Conservation (phyloP, 768 basidiomycete genomes). For the Suillus subluteus region DNA sequence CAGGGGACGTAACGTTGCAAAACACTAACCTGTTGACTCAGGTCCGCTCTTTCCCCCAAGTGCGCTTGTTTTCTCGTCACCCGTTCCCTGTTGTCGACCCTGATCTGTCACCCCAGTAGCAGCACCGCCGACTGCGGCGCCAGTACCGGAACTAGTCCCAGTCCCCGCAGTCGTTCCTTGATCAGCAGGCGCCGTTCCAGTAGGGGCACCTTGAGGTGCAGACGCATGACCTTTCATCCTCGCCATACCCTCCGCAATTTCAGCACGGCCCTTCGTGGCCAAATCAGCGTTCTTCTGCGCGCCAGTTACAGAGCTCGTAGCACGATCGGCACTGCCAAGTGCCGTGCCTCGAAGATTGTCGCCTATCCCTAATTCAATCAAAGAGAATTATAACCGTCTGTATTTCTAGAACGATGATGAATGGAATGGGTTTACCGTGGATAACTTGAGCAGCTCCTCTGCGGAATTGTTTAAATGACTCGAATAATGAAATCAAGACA, state of each 20-base stretch:
- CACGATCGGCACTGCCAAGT: conserved; percentile 43
- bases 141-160: not conserved
- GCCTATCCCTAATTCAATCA: conserved; percentile 38
- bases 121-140: not conserved
- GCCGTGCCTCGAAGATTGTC: conserved; percentile 49
- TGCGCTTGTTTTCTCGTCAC: not conserved
- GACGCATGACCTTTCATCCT: conserved; percentile 25
- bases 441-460: conserved; percentile 42
- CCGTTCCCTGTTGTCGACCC: not conserved
- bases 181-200: not conserved
- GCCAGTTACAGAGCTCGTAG: conserved; percentile 28
- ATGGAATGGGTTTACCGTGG: conserved; percentile 31
- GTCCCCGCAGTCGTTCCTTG: not conserved
- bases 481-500: not conserved
- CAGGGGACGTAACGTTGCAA: too few relatives aligned
- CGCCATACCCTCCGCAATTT: conserved; percentile 44
- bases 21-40: not conserved
- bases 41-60: not conserved
- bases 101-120: not conserved
- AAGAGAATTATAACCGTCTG: conserved; percentile 4
- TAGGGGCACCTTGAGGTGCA: not conserved
- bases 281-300: conserved; percentile 40
- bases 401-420: not conserved
- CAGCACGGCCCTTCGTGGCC: conserved; percentile 39
- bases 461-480: not conserved